Percentiles rank a stretch among this genome's conserved stretches.
Conservation (phyloP, 2,329 filamentous ascomycete genomes). For the Trichophyton verrucosum region DNA sequence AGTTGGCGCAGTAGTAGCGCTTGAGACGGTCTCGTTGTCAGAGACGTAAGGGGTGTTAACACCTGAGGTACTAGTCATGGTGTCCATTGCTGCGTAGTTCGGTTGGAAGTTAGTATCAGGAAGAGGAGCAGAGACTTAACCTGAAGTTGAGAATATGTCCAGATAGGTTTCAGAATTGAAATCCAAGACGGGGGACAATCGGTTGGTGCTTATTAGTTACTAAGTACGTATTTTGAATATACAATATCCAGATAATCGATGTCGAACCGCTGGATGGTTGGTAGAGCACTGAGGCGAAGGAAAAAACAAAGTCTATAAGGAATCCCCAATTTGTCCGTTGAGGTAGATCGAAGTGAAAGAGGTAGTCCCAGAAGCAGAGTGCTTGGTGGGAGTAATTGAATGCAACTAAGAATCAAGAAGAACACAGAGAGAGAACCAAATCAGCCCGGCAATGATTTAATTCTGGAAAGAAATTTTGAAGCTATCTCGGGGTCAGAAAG, state of each 20-base stretch:
- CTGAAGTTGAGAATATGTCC: neutral
- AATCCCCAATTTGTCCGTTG: neutral
- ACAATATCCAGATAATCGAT: slow-evolving; percentile 3
- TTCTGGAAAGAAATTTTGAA: neutral
- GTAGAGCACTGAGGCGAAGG: neutral
- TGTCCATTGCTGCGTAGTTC: slow-evolving; percentile 1
- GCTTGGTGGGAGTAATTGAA: neutral
- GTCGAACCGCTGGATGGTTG: slow-evolving; percentile 3
- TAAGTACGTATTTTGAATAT: slow-evolving; percentile 2
- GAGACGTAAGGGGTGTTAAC: neutral
- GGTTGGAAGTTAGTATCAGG: neutral
- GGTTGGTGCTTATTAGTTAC: neutral
- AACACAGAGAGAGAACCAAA: slow-evolving; percentile 6
- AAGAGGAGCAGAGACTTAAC: neutral
- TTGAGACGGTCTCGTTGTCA: slow-evolving; percentile 2
- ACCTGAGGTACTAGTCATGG: slow-evolving; percentile 4
- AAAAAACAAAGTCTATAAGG: neutral
- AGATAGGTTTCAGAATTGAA: neutral
- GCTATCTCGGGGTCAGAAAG: neutral
- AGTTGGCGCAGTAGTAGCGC: slow-evolving; percentile 3
- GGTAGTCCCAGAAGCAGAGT: neutral
- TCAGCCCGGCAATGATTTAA: slow-evolving; percentile 7
- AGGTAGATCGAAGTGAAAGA: neutral
- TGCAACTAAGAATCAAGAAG: slow-evolving; percentile 1
- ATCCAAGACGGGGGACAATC: neutral